phyloP scores from a whole-genome alignment of 2,329 filamentous ascomycete genomes.

The Cryphonectria parasitica region DNA sequence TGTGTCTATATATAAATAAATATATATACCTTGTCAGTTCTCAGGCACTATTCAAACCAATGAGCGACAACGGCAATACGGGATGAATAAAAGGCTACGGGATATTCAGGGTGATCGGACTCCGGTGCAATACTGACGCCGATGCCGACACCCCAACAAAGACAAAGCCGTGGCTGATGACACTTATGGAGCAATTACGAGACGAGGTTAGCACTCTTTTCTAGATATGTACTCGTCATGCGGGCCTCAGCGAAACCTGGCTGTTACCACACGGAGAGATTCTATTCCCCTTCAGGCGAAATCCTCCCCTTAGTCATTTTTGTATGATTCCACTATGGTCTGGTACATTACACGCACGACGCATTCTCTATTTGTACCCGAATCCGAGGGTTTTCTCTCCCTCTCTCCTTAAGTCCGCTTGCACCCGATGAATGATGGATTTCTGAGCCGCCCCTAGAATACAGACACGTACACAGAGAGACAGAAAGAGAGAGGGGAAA shows the following conservation, averaged over 20 bases:
- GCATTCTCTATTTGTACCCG: no score
- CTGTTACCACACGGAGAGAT: not conserved
- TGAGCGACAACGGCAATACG: not conserved
- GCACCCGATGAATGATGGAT: conserved; percentile 7
- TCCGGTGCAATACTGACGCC: conserved; percentile 13
- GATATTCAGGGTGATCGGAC: not conserved
- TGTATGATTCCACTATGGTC: not conserved
- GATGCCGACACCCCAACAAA: not conserved
- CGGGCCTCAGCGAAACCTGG: not conserved
- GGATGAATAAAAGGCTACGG: not conserved
- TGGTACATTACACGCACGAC: not conserved
- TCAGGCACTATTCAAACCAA: not conserved
- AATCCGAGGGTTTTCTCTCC: not conserved
- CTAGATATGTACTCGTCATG: not conserved
- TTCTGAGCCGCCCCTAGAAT: no score
- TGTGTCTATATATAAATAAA: no score
- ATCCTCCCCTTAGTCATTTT: not conserved
- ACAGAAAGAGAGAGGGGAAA: not conserved
- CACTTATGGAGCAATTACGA: not conserved
- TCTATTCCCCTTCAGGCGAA: not conserved
- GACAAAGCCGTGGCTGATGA: not conserved
- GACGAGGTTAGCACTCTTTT: not conserved
- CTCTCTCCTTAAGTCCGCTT: conserved; percentile 14
- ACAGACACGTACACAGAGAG: not conserved
- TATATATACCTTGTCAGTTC: not conserved